Percentiles rank a stretch among this genome's conserved stretches.
These are phyloP conservation scores for Monilinia polystroma DNA, from an alignment of 2,329 filamentous ascomycete species.

Conservation along the genomic window DNA sequence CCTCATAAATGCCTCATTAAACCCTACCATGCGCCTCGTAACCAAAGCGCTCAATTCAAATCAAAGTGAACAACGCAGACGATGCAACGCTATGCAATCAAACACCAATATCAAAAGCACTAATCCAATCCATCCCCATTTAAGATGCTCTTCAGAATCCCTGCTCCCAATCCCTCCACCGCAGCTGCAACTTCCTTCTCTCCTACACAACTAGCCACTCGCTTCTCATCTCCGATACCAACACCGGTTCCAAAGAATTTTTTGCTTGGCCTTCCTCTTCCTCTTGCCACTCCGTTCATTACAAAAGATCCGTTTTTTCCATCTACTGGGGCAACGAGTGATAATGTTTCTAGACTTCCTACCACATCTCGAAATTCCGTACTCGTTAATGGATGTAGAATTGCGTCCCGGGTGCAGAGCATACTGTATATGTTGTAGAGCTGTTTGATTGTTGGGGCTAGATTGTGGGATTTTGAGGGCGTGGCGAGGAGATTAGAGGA, in stretches of 20 bases:
- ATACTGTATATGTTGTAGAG: slow-evolving; percentile 81
- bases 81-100: slow-evolving; percentile 5
- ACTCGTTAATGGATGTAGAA: slow-evolving; percentile 82
- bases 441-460: slow-evolving; percentile 78
- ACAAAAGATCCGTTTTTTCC: slow-evolving; percentile 68
- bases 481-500: slow-evolving; percentile 49
- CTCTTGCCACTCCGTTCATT: slow-evolving; percentile 59
- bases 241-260: slow-evolving; percentile 48
- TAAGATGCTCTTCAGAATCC: slow-evolving; percentile 62
- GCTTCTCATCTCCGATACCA: slow-evolving; percentile 67
- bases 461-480: slow-evolving; percentile 59
- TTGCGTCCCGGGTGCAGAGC: slow-evolving; percentile 82
- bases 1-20: background rate
- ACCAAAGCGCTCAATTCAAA: slow-evolving; percentile 1
- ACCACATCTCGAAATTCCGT: slow-evolving; percentile 95
- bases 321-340: slow-evolving; percentile 69
- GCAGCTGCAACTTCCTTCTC: slow-evolving; percentile 74
- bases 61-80: background rate
- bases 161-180: slow-evolving; percentile 61
- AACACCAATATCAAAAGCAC: background rate
- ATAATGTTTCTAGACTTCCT: slow-evolving; percentile 83
- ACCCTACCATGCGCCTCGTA: background rate
- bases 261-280: slow-evolving; percentile 67
- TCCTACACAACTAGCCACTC: slow-evolving; percentile 75
- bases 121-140: slow-evolving; percentile 45